These are phyloP conservation scores for Salvia miltiorrhiza DNA, from an alignment of 257 asterid genomes.

Conservation along the genomic window DNA sequence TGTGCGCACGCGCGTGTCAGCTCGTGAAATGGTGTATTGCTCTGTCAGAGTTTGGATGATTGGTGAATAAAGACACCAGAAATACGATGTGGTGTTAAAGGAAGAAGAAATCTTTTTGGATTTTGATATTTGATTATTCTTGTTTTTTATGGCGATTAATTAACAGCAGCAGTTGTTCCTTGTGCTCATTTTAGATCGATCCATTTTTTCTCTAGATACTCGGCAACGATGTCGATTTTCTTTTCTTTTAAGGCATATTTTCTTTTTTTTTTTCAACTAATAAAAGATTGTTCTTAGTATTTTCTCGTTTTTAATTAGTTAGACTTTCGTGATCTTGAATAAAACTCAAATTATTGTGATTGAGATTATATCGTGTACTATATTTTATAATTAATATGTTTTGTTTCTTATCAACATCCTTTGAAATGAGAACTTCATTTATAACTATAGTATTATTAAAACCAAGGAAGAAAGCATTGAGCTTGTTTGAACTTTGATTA, in stretches of 20 bases:
- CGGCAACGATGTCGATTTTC: background rate
- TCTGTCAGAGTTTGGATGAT: conserved; percentile 8
- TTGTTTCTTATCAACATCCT: no score
- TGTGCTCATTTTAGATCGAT: background rate
- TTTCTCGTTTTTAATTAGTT: background rate
- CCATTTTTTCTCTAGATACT: background rate
- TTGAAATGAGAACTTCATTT: no score
- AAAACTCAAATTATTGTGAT: background rate
- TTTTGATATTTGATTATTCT: conserved; percentile 15
- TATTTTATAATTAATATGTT: no score
- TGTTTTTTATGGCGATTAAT: background rate
- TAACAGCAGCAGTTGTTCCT: background rate
- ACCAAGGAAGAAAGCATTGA: no score
- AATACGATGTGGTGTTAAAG: conserved; percentile 4
- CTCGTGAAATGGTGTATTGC: background rate
- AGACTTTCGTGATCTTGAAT: background rate
- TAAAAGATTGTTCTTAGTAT: no score
- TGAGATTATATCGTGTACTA: no score
- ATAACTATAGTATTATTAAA: no score
- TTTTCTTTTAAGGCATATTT: no score
- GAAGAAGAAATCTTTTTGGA: conserved; percentile 17
- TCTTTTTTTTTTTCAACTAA: background rate
- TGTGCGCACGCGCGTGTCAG: background rate
- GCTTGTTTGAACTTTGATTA: no score
- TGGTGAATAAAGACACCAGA: background rate